Base-by-base conservation (phyloP, 2,329 filamentous ascomycete genomes). In the Fusarium nisikadoi region DNA sequence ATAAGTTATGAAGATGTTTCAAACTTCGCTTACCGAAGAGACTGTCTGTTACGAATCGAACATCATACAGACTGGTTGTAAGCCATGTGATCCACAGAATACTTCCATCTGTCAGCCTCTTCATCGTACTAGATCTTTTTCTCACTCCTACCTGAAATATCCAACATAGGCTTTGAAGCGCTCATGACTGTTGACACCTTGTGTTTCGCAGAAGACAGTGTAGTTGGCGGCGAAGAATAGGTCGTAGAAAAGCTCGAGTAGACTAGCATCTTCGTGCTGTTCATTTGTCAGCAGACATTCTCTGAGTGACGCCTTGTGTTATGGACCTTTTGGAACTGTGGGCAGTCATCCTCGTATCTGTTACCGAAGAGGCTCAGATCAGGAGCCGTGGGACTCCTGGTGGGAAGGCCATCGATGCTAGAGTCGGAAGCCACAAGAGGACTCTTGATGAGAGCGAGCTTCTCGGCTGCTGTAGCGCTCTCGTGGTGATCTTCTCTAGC, bases 21-120 rank as follows among this genome's bases (percentile, higher is more conserved):
- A 17, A 10, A 8, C 8, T 35, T 35, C 4, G 3, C 76, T 4
- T 61, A 81, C 81, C 88, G 73, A 92, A 90, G 38, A 92, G 83
- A 42, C 87, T 90, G 78, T 93, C 90, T 29, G 88, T 84, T 2
- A 88, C 86, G 76, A 91, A 92, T 1, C 90, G 89, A 39, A 92
- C 87, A 78, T 93, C 91, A 77, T 90, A 91, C 3, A 92, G 80
- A 12, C 86, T 86, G 29, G 89, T 87, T 65, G 90, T 84, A 39
- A 91, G 85, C 91, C 91, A 92, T n/a, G 88, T 91, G 65, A 91
- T 87, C 90, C 90, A 92, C 10, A 92, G 81, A 23, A 92, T 83
- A 27, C 86, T 84, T 20, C n/a, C 2, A 12, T 20, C 6, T 6
- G 36, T 74, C 16, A 65, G 35, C 19, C 8, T 33, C 13, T 29